Evolutionary conservation across 2,329 filamentous ascomycete species (phyloP).

Genomic region (Talaromyces rugulosus): DNA sequence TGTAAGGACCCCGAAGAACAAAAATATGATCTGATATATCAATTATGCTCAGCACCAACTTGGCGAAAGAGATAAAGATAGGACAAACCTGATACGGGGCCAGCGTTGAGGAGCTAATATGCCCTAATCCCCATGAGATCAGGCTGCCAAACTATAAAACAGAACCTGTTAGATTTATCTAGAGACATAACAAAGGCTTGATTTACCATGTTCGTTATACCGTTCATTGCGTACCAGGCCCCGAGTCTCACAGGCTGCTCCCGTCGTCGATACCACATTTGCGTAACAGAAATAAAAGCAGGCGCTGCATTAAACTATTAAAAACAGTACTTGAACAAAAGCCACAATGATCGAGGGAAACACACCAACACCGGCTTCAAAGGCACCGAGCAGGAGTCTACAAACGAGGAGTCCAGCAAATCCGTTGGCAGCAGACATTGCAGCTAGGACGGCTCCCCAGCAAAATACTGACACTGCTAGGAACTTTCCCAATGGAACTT

Average conservation of each 20-base stretch:
- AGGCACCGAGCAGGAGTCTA: constrained; percentile 55
- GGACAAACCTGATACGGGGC: constrained; percentile 48
- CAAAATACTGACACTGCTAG: constrained; percentile 49
- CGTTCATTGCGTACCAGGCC: constrained; percentile 55
- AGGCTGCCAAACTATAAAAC: constrained; percentile 44
- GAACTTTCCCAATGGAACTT: constrained; percentile 59
- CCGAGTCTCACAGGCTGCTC: constrained; percentile 50
- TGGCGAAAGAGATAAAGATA: not conserved
- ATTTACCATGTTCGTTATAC: constrained; percentile 50
- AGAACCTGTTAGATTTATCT: not conserved
- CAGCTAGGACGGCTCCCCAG: constrained; percentile 50
- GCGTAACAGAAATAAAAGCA: constrained; percentile 50
- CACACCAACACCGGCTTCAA: constrained; percentile 46
- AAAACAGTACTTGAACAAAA: not conserved
- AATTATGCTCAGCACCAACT: not conserved
- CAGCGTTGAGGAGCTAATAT: constrained; percentile 42
- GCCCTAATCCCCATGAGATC: constrained; percentile 50
- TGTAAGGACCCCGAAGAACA: constrained; percentile 50
- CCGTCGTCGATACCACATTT: constrained; percentile 52
- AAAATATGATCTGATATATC: constrained; percentile 41
- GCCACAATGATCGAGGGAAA: not conserved
- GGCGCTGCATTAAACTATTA: constrained; percentile 34
- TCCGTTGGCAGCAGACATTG: constrained; percentile 50
- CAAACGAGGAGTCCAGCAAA: constrained; percentile 50
- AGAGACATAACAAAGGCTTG: not conserved